Evolutionary conservation across 129 eudicot species (phyloP).

Genomic region (Artemisia tridentata): DNA sequence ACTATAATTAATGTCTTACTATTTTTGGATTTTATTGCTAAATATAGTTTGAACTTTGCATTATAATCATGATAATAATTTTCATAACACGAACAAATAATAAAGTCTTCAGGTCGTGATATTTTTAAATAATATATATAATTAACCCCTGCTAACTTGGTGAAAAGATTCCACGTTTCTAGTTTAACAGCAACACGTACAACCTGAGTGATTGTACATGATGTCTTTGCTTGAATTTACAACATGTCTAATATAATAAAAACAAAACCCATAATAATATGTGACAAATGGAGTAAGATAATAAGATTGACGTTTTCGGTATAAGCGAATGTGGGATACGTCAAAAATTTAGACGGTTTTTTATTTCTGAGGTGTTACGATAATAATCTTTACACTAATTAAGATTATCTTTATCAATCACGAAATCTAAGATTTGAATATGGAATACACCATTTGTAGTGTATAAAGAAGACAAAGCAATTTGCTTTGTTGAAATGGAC

Average conservation of each 20-base stretch:
- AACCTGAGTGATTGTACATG: too few species aligned
- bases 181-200: too few species aligned
- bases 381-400: background rate
- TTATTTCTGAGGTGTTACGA: too few species aligned
- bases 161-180: too few species aligned
- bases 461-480: slow-evolving; percentile 22
- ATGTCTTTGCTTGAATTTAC: background rate
- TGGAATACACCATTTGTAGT: slow-evolving; percentile 16
- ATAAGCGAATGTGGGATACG: slow-evolving; percentile 2
- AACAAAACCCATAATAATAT: background rate
- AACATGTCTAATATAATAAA: background rate
- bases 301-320: background rate
- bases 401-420: background rate
- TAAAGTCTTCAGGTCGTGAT: too few species aligned
- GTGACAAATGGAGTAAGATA: slow-evolving; percentile 19
- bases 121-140: too few species aligned
- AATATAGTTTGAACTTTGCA: too few species aligned
- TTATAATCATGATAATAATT: too few species aligned
- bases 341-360: background rate
- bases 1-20: background rate
- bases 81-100: too few species aligned
- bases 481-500: slow-evolving; percentile 15
- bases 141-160: too few species aligned
- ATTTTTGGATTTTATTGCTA: background rate
- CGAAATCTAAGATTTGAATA: slow-evolving; percentile 4